Base-by-base conservation (phyloP, 179 eudicot genomes). In the Patellifolia procumbens region DNA sequence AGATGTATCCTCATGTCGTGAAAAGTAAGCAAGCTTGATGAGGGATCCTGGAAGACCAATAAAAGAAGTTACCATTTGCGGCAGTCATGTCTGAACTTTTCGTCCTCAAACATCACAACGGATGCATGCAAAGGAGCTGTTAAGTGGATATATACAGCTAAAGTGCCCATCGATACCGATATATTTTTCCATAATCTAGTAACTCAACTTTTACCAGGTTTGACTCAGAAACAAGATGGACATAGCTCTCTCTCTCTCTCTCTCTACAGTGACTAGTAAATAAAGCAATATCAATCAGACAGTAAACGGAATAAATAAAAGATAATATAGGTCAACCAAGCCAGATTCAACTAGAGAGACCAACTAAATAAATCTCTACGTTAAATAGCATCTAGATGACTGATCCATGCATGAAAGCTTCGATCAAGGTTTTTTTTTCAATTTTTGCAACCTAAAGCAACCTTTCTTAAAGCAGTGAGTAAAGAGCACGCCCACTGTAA, bases 1-100 rank as follows among this genome's bases (percentile, higher is more conserved):
- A 3, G 88, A 80, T 74, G 82, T 89, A 71, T 91, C 93, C 85
- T 90, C 98, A n/a, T 88, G 97, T 81, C 99, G 88, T 79, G 99
- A 95, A 76, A 95, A 95, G 81, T 95, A 95, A 63, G 93, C 86
- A 81, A 95, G 86, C 85, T 95, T 95, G 83, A 95, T 93, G 64
- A 95, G 94, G 52, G 99, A 95, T 65, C 99, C 99, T 95, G 82
- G 19, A n/a, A 73, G 62, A 67, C 65, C 79, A 64, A 73, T 3
- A 75, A 4, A 28, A 61, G 17, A 28, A 35, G 42, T 76, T 10
- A 51, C 10, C 12, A 13, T 71, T 64, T 28, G 29, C 8, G 62
- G 62, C 76, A 11, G 16, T 59, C 32, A 24, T 19, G 78, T 45
- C 68, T 5, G 68, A 8, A 63, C 11, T 31, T 32, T 32, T 32